Evolutionary conservation across 176 grass and related monocot genomes (phyloP).

Genomic region (Oryza coarctata): DNA sequence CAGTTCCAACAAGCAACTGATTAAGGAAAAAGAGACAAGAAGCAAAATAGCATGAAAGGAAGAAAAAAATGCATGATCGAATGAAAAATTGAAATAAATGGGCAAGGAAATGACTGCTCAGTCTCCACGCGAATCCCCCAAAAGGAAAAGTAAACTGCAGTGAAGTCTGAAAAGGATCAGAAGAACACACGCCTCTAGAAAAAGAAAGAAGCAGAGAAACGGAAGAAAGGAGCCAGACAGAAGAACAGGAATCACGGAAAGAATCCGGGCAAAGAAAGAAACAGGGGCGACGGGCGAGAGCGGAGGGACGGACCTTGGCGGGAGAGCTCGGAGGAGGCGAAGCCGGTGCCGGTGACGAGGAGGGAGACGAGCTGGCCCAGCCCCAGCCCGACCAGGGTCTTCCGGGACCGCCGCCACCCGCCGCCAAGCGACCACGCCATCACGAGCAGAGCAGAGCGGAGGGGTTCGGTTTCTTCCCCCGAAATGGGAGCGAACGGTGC

Average conservation of each 20-base stretch:
- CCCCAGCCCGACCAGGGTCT: conserved; percentile 31
- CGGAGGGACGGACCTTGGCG: conserved; percentile 39
- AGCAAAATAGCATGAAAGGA: neutral
- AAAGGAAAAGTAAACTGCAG: neutral
- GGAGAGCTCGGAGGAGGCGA: conserved; percentile 69
- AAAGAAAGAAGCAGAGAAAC: neutral
- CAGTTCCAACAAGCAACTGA: neutral
- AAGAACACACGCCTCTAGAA: neutral
- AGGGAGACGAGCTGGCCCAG: conserved; percentile 65
- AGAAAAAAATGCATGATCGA: neutral
- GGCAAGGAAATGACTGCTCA: neutral
- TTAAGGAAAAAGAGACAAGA: neutral
- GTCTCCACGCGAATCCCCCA: neutral
- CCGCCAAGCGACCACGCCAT: neutral
- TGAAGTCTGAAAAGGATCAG: neutral
- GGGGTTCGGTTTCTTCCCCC: neutral
- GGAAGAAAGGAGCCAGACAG: neutral
- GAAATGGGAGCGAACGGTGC: neutral
- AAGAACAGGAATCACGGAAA: neutral
- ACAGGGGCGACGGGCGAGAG: neutral
- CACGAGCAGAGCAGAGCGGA: neutral
- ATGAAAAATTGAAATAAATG: neutral
- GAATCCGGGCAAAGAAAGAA: neutral
- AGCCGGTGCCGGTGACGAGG: conserved; percentile 64
- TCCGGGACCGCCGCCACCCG: conserved; percentile 32